These are phyloP conservation scores for Lepidium campestre DNA, from an alignment of 441 rosid genomes.

Conservation along the genomic window DNA sequence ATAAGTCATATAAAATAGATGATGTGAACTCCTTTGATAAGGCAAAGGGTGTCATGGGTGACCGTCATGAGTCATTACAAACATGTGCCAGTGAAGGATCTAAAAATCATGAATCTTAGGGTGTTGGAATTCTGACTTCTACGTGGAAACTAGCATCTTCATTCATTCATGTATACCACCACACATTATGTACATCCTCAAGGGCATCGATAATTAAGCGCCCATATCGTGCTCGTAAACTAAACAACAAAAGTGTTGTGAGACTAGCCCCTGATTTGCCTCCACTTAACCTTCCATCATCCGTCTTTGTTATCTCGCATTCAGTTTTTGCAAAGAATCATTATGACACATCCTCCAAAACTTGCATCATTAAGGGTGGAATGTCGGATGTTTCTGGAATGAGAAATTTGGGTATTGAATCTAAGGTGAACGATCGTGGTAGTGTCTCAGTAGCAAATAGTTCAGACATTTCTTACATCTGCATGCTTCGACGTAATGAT, in stretches of 20 bases:
- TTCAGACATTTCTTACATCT: constrained; percentile 27
- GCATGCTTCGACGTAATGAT: constrained; percentile 13
- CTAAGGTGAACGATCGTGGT: constrained; percentile 34
- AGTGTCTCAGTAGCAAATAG: constrained; percentile 33
- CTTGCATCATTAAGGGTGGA: constrained; percentile 27
- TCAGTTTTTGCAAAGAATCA: constrained; percentile 51
- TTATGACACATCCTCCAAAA: constrained; percentile 35
- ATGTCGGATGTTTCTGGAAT: constrained; percentile 30
- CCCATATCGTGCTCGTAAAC: constrained; percentile 46
- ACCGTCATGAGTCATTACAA: constrained; percentile 16
- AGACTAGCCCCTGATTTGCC: constrained; percentile 95
- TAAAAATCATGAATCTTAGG: constrained; percentile 21
- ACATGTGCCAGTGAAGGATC: constrained; percentile 32
- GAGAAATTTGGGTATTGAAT: constrained; percentile 31
- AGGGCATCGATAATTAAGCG: constrained; percentile 38
- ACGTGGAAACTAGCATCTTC: constrained; percentile 33
- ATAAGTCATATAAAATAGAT: constrained; percentile 80
- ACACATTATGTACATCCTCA: constrained; percentile 28
- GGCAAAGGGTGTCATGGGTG: constrained; percentile 31
- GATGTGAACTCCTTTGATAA: constrained; percentile 33
- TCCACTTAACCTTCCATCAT: constrained; percentile 88
- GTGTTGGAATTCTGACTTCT: constrained; percentile 32
- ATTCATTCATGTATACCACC: constrained; percentile 19
- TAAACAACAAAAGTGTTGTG: constrained; percentile 50
- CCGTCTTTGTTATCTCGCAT: constrained; percentile 80